Base-by-base conservation (phyloP, 2,329 filamentous ascomycete species). In the Fusarium udum region DNA sequence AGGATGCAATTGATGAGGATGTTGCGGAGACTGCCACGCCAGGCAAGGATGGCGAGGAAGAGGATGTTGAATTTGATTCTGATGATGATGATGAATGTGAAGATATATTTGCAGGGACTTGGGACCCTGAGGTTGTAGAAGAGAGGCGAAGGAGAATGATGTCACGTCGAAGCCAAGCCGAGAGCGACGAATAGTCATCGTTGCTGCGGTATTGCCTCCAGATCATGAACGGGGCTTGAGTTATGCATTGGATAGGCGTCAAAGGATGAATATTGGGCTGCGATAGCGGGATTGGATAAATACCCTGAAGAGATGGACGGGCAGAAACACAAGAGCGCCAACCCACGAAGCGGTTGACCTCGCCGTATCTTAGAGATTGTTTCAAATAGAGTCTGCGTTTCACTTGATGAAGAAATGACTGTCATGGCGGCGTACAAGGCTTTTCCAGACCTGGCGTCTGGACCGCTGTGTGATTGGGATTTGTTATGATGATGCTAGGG, bases 81-180 rank as follows among this genome's bases (percentile, higher is more conserved):
- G 87, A 88, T 14, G 88, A 92, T 70, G 89, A 91, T 67, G 89
- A 92, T 43, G 90, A 92, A 77, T 91, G 90, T 59, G 90, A 92
- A 62, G 90, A 92, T 48, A 82, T 92, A 39, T 92, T 92, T 79
- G 82, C 86, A 1, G 90, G 90, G 3, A 84, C 84, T 9, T 92
- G 90, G 90, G 86, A 91, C 75, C 82, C 88, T 5, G 85, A 86
- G 31, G 81, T 81, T 2, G 88, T 86, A 18, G 85, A 85, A 3
- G 84, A 81, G 76, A 83, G 87, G 59, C 83, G 87, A 59, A 81
- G 78, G 28, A 80, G 80, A 39, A 84, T 82, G 76, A 78, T 81
- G 37, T 74, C 77, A 46, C 78, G 74, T 56, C 63, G 70, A 52
- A 83, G 66, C 26, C 75, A 69, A 61, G 67, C 55, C 13, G 69